Percentiles rank a stretch among this genome's conserved stretches.
These are phyloP conservation scores for Fomitiporia mediterranea DNA, from an alignment of 1,284 basidiomycete species.

Conservation along the genomic window DNA sequence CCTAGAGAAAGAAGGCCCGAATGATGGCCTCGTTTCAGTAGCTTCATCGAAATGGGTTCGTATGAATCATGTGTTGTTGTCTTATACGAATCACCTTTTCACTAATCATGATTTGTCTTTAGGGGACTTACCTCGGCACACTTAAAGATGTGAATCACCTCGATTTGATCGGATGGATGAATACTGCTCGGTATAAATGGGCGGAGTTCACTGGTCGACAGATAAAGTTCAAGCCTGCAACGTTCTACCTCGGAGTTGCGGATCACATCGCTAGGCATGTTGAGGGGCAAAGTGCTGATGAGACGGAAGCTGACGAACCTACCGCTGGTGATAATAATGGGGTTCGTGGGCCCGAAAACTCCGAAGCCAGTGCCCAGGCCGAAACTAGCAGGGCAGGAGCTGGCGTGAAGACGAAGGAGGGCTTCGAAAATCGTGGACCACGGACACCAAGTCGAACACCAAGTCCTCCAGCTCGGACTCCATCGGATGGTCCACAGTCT, in stretches of 20 bases:
- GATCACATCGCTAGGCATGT: conserved; percentile 67
- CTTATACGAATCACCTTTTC: conserved; percentile 6
- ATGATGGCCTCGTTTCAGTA: conserved; percentile 87
- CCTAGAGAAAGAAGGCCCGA: conserved; percentile 84
- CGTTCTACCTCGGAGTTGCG: conserved; percentile 81
- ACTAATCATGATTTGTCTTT: conserved; percentile 1
- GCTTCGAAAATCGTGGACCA: conserved; percentile 15
- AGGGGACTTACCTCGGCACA: conserved; percentile 84
- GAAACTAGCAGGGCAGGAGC: conserved; percentile 11
- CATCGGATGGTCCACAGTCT: neutral
- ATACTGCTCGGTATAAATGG: conserved; percentile 79
- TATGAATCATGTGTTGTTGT: neutral
- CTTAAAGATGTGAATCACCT: conserved; percentile 88
- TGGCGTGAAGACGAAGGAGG: conserved; percentile 17
- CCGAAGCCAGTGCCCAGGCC: neutral
- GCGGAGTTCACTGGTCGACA: conserved; percentile 83
- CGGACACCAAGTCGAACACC: neutral
- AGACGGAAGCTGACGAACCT: neutral
- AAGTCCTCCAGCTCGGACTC: neutral
- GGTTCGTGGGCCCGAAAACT: neutral
- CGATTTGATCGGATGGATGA: conserved; percentile 84
- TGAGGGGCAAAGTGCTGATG: conserved; percentile 38
- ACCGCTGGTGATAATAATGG: neutral
- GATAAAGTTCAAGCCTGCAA: conserved; percentile 84
- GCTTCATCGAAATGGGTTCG: conserved; percentile 77